A percentile compares a stretch with the other conserved stretches of the same genome.
phyloP scores from a whole-genome alignment of 2,329 filamentous ascomycete species.

The Fusarium tanahbumbuense region DNA sequence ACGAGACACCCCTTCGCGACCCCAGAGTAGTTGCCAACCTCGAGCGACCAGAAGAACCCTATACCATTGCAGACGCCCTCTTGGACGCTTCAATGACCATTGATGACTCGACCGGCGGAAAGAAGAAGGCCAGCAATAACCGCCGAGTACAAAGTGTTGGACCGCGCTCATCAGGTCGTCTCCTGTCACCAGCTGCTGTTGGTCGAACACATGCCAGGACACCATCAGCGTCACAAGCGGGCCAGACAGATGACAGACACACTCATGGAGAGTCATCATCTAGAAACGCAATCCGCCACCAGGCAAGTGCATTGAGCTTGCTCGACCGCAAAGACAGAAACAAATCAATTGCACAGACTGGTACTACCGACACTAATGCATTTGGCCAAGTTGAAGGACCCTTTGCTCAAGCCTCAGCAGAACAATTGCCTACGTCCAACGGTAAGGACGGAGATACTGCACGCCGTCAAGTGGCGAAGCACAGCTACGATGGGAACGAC shows the following conservation, averaged over 20 bases:
- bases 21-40: slow-evolving; percentile 50
- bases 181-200: slow-evolving; percentile 49
- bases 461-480: slow-evolving; percentile 66
- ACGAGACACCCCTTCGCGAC: slow-evolving; percentile 72
- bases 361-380: slow-evolving; percentile 68
- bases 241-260: slow-evolving; percentile 49
- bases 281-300: slow-evolving; percentile 63
- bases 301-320: slow-evolving; percentile 69
- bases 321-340: slow-evolving; percentile 69
- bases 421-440: slow-evolving; percentile 38
- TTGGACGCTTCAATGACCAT: slow-evolving; percentile 92
- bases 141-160: slow-evolving; percentile 57
- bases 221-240: slow-evolving; percentile 48
- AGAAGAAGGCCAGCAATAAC: slow-evolving; percentile 64
- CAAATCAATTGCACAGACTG: slow-evolving; percentile 69
- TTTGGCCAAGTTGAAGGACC: slow-evolving; percentile 71
- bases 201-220: slow-evolving; percentile 54
- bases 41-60: slow-evolving; percentile 58
- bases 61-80: slow-evolving; percentile 90
- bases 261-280: slow-evolving; percentile 57
- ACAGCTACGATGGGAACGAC: slow-evolving; percentile 87
- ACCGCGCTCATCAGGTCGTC: slow-evolving; percentile 46
- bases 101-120: slow-evolving; percentile 71
- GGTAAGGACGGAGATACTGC: slow-evolving; percentile 49
- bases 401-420: slow-evolving; percentile 54